These are phyloP conservation scores for Aureobasidium sp. DNA, from an alignment of 2,329 filamentous ascomycete genomes.

Conservation along the genomic window DNA sequence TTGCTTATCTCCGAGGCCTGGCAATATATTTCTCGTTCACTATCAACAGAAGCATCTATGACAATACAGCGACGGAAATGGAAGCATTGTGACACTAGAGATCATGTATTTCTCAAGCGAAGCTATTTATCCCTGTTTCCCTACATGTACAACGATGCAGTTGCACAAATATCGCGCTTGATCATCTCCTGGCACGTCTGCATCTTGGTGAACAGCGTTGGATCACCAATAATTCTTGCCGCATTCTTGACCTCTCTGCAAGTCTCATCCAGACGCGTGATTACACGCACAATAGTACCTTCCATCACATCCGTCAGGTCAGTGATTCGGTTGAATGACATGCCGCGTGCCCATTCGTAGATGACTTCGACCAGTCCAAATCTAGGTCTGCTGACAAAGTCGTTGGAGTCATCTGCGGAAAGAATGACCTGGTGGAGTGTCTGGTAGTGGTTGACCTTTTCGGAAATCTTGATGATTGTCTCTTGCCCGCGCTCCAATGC, in stretches of 20 bases:
- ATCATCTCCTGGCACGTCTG: slow-evolving; percentile 95
- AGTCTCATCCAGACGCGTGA: slow-evolving; percentile 89
- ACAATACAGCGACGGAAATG: too few relatives aligned
- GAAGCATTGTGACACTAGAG: too few relatives aligned
- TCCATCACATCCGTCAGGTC: slow-evolving; percentile 93
- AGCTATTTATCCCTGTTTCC: background rate
- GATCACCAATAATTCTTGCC: slow-evolving; percentile 89
- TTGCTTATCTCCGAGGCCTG: too few relatives aligned
- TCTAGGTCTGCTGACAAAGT: slow-evolving; percentile 77
- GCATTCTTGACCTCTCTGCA: slow-evolving; percentile 97
- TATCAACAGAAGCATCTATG: too few relatives aligned
- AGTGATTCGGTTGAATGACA: slow-evolving; percentile 98
- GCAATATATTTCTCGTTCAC: too few relatives aligned
- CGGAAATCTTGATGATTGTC: slow-evolving; percentile 81
- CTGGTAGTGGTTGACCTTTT: slow-evolving; percentile 87
- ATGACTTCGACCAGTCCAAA: slow-evolving; percentile 97
- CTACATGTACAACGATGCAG: slow-evolving; percentile 80
- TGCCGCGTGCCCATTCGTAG: slow-evolving; percentile 95
- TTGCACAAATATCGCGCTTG: slow-evolving; percentile 88
- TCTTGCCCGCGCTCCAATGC: slow-evolving; percentile 75
- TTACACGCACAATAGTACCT: slow-evolving; percentile 92
- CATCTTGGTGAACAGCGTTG: slow-evolving; percentile 92
- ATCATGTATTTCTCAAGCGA: background rate
- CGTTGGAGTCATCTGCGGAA: slow-evolving; percentile 81
- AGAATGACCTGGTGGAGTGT: slow-evolving; percentile 87